Evolutionary conservation across 768 basidiomycete species (phyloP).

Genomic region (Lactifluus volemus): DNA sequence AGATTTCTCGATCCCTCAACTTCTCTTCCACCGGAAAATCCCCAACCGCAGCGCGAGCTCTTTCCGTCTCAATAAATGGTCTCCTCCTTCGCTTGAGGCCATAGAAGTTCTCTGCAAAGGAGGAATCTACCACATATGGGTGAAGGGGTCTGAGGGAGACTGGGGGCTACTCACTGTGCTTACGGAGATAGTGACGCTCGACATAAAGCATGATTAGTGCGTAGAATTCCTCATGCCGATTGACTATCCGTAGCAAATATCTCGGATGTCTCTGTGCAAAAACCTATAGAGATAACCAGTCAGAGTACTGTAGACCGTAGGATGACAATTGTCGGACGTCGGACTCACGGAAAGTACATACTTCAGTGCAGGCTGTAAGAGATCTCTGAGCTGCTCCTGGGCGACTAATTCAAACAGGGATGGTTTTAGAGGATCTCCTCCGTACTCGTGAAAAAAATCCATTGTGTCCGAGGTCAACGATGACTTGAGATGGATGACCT

Average conservation of each 20-base stretch:
- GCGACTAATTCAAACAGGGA: conserved; percentile 89
- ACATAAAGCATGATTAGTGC: conserved; percentile 81
- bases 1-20: conserved; percentile 57
- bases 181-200: conserved; percentile 83
- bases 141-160: background rate
- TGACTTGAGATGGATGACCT: too few species aligned
- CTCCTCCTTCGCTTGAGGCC: conserved; percentile 73
- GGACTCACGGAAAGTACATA: conserved; percentile 79
- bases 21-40: conserved; percentile 57
- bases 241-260: conserved; percentile 84
- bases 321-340: conserved; percentile 22
- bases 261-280: conserved; percentile 93
- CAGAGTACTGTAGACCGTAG: background rate
- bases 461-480: conserved; percentile 29
- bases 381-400: conserved; percentile 85
- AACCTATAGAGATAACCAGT: conserved; percentile 43
- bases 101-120: conserved; percentile 95
- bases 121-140: conserved; percentile 54
- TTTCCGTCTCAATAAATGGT: conserved; percentile 61
- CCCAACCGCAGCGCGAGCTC: conserved; percentile 58
- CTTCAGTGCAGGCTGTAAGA: conserved; percentile 90
- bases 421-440: conserved; percentile 64
- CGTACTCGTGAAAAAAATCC: conserved; percentile 78
- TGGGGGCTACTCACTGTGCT: conserved; percentile 52
- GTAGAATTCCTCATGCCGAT: conserved; percentile 95